Evolutionary conservation across 140 eudicot genomes (phyloP).

Genomic region (Oenanthe javanica): DNA sequence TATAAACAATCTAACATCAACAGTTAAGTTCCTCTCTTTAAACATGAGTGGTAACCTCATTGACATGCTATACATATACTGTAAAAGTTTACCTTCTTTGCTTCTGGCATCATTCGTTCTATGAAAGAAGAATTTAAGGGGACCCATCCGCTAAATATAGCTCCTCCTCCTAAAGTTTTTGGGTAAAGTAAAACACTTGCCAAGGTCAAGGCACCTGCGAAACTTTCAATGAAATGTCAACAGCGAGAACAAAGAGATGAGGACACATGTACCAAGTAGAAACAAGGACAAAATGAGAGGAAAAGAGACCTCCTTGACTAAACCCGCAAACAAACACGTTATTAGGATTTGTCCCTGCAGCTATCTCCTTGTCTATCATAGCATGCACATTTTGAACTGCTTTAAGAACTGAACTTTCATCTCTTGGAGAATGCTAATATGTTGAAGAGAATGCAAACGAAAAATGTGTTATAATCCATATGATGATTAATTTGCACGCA

Average conservation of each 20-base stretch:
- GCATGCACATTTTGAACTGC: conserved; percentile 81
- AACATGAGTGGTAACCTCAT: neutral
- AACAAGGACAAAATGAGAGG: conserved; percentile 13
- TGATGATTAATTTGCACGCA: neutral
- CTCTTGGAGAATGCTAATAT: conserved; percentile 59
- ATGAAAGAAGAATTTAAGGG: conserved; percentile 70
- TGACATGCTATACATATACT: neutral
- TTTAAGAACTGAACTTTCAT: conserved; percentile 21
- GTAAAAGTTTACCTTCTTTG: conserved; percentile 58
- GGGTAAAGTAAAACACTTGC: conserved; percentile 86
- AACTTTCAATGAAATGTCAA: conserved; percentile 11
- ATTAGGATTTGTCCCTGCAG: conserved; percentile 70
- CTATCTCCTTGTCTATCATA: conserved; percentile 83
- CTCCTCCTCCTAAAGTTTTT: conserved; percentile 90
- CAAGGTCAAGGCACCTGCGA: conserved; percentile 89
- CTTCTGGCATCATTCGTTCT: conserved; percentile 58
- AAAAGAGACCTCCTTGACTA: conserved; percentile 94
- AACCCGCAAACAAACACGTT: conserved; percentile 91
- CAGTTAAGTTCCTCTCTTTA: neutral
- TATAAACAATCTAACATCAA: neutral
- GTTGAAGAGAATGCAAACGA: neutral
- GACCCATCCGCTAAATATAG: conserved; percentile 96
- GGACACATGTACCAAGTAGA: neutral
- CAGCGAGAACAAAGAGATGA: neutral
- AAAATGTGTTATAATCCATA: neutral